Percentiles rank a stretch among this genome's conserved stretches.
These are phyloP conservation scores for Amanita jacksonii DNA, from an alignment of 768 basidiomycete genomes.

Conservation along the genomic window DNA sequence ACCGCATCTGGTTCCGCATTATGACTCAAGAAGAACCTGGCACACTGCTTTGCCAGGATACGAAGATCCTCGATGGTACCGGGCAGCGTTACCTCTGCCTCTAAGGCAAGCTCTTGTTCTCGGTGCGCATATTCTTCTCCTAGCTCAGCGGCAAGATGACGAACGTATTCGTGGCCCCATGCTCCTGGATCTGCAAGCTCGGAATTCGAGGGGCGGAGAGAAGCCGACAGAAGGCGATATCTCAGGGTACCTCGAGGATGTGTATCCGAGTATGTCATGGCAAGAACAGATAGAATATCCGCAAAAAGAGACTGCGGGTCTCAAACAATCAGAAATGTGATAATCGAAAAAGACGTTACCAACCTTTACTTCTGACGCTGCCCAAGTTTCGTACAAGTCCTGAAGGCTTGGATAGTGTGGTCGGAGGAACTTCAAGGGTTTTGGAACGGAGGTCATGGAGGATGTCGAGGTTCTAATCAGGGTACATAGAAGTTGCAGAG, in stretches of 20 bases:
- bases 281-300: slow-evolving; percentile 94
- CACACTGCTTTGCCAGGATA: slow-evolving; percentile 71
- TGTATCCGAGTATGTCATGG: slow-evolving; percentile 99
- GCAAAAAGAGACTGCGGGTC: slow-evolving; percentile 75
- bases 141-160: slow-evolving; percentile 92
- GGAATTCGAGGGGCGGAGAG: slow-evolving; percentile 53
- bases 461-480: slow-evolving; percentile 94
- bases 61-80: slow-evolving; percentile 71
- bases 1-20: slow-evolving; percentile 99
- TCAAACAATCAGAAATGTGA: slow-evolving; percentile 2
- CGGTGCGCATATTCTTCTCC: slow-evolving; percentile 83
- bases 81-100: slow-evolving; percentile 27
- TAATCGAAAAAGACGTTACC: slow-evolving; percentile 4
- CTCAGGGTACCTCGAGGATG: slow-evolving; percentile 92
- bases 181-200: slow-evolving; percentile 82
- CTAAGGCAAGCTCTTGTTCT: slow-evolving; percentile 37
- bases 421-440: slow-evolving; percentile 95
- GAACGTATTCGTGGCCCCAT: slow-evolving; percentile 99
- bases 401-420: slow-evolving; percentile 88
- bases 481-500: slow-evolving; percentile 87
- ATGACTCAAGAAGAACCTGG: slow-evolving; percentile 81
- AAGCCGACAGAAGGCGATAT: slow-evolving; percentile 79
- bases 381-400: slow-evolving; percentile 74
- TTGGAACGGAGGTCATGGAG: slow-evolving; percentile 98
- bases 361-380: slow-evolving; percentile 71